These are phyloP conservation scores for Trichocladium uniseriatum DNA, from an alignment of 495 filamentous ascomycete species.

Conservation along the genomic window DNA sequence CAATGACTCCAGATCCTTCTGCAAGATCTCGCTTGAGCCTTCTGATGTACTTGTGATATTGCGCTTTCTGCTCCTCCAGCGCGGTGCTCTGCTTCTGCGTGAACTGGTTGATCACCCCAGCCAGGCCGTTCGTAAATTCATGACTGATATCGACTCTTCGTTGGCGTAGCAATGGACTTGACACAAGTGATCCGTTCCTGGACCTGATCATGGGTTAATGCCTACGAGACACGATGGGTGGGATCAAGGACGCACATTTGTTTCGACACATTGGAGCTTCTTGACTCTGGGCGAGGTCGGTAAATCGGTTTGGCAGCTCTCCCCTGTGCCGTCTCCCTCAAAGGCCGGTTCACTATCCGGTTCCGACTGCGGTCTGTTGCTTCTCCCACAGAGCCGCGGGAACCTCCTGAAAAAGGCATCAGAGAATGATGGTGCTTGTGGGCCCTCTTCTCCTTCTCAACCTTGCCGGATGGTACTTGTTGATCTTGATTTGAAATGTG, in stretches of 20 bases:
- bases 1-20: background rate
- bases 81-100: constrained; percentile 12
- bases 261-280: constrained; percentile 14
- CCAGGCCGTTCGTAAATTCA: constrained; percentile 17
- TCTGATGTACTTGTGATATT: constrained; percentile 19
- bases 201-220: background rate
- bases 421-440: background rate
- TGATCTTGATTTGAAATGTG: background rate
- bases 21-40: constrained; percentile 9
- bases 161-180: constrained; percentile 8
- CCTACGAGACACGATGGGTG: background rate
- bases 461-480: background rate
- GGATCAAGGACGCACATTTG: background rate
- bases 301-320: background rate
- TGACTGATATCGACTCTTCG: constrained; percentile 12
- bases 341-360: background rate
- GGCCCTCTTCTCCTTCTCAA: background rate
- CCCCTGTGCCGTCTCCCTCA: background rate
- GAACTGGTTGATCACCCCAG: constrained; percentile 19
- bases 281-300: constrained; percentile 5
- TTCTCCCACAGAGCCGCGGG: background rate
- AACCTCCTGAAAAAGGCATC: background rate
- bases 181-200: constrained; percentile 3
- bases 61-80: constrained; percentile 11
- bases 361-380: background rate